Evolutionary conservation across 148 eudicot species (phyloP), one percentile per base, ranked within the genome.

Genomic region (Cornus suecica): DNA sequence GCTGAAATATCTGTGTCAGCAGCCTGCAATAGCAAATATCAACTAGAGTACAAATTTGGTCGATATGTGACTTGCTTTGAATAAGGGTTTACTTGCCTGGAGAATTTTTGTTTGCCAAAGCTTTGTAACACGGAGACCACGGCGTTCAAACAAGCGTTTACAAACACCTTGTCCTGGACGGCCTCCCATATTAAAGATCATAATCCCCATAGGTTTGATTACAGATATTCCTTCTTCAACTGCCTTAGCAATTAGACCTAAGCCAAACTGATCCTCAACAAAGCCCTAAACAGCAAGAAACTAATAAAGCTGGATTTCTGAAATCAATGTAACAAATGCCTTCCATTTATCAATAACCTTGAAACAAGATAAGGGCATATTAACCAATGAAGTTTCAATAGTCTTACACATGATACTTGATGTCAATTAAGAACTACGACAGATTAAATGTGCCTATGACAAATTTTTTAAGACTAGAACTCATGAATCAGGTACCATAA

Each of bases 121-220:
- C 85, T 91, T 91, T 86, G 87, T 81, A 72, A 95, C 91, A 77
- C 73, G 83, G 66, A 95, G 89, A 75, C 99, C 99, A 82, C 99
- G 99, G 23, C 99, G 92, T 78, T 93, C 97, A 87, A 95, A 95
- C 82, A 95, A 82, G 68, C 99, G 99, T 78, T 87, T 86, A 79
- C 99, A 95, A 76, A 95, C 99, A 80, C 90, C 97, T 88, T 95
- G 97, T 75, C 99, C 99, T 65, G 99, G 99, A 73, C 99, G 96
- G 61, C 99, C 99, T 79, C 99, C 99, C 99, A 95, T 95, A 78
- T 95, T 95, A 74, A 95, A 95, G 52, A 92, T 90, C 97, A 95
- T 90, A 79, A 92, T 87, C 64, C 99, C 99, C 66, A 84, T 83
- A 61, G 99, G 99, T 80, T 92, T 91, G 67, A 95, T 95, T 65